Base-by-base conservation (phyloP, 2,329 filamentous ascomycete genomes). In the Penicillium sp. region DNA sequence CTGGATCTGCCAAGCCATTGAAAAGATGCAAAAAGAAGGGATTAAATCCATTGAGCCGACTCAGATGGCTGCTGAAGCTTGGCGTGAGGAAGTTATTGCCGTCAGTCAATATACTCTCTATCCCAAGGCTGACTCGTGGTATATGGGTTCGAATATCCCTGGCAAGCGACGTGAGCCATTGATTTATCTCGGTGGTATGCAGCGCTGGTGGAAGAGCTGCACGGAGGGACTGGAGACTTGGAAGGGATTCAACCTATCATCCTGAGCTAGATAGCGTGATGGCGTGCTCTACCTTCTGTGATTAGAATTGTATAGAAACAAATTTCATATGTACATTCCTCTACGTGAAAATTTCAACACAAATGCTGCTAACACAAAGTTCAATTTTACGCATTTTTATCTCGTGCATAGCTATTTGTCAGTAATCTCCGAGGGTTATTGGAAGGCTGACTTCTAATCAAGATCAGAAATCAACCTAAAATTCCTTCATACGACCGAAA, bases 131-230 rank as follows among this genome's bases (percentile, higher is more conserved):
- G 53, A 66, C 31, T 67, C 64, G 4, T 67, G 65, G 64, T 67
- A 63, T 29, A 60, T 63, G 52, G 64, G 63, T 0, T 47, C 57
- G 0, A 67, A 67, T 40, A 66, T 67, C 14, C 64, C 65, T 0
- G 64, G 64, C 0, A 66, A 67, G 48, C 71, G 11, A 0, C 71
- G 73, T 5, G 82, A 85, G 69, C 77, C 77, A 0, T 68, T 84
- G 13, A 78, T 62, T 8, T 65, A 62, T 50, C 42, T 65, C 2
- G 61, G 60, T 21, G 63, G 63, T 16, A 60, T 65, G 34, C 51
- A 50, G 9, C 45, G 43, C 6, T 61, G 56, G 56, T 59, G 54
- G 57, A 55, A 56, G 51, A 52, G 42, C 3, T 62, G 57, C 23
- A 56, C 29, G 7, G 49, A 39, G 13, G 51, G 54, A 3, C 36